phyloP scores from a whole-genome alignment of 495 filamentous ascomycete species.

The Amorphotheca resinae region DNA sequence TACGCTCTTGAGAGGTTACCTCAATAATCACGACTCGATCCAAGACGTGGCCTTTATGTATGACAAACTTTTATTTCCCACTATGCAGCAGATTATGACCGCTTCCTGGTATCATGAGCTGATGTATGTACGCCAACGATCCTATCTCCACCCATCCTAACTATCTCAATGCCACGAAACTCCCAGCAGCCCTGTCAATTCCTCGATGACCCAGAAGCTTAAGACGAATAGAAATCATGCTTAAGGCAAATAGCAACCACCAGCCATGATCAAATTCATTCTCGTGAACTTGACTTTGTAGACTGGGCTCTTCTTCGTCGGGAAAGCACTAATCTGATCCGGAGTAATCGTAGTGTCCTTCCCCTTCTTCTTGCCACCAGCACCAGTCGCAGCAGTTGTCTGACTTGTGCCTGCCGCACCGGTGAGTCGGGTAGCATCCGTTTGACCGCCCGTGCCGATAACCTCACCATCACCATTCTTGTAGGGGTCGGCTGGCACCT shows the following conservation, averaged over 20 bases:
- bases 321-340: constrained; percentile 86
- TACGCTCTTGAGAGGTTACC: too few relatives aligned
- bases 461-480: constrained; percentile 34
- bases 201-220: not conserved
- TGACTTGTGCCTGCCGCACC: constrained; percentile 25
- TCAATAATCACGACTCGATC: too few relatives aligned
- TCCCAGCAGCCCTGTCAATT: not conserved
- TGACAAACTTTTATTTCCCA: too few relatives aligned
- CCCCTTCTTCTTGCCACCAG: constrained; percentile 62
- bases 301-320: constrained; percentile 90
- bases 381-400: constrained; percentile 32
- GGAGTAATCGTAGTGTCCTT: constrained; percentile 85
- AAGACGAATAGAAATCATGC: not conserved
- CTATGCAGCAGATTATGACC: too few relatives aligned
- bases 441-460: constrained; percentile 36
- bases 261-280: constrained; percentile 85
- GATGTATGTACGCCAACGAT: not conserved
- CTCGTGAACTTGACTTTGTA: constrained; percentile 87
- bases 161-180: not conserved
- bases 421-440: constrained; percentile 37
- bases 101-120: not conserved
- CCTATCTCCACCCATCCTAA: not conserved
- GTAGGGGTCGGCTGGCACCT: constrained; percentile 40
- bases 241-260: constrained; percentile 63
- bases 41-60: too few relatives aligned